These are phyloP conservation scores for Inga laurina DNA, from an alignment of 306 rosid genomes.

Conservation along the genomic window DNA sequence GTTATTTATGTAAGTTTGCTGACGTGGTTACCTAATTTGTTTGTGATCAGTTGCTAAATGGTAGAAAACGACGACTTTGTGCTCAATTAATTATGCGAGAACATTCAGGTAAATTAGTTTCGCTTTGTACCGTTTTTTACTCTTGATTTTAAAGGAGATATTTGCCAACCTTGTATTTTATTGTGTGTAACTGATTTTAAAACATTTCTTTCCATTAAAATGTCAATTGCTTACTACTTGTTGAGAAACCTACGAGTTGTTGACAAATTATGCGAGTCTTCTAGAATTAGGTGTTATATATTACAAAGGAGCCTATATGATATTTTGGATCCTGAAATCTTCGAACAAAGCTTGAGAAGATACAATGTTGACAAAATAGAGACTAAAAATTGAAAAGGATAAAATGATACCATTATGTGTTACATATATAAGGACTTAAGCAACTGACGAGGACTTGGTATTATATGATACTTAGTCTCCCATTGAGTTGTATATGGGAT, in stretches of 20 bases:
- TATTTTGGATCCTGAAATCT: background rate
- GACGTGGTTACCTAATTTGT: slow-evolving; percentile 11
- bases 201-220: background rate
- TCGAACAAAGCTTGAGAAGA: too few species aligned
- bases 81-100: slow-evolving; percentile 53
- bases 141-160: slow-evolving; percentile 15
- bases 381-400: too few species aligned
- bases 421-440: too few species aligned
- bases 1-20: slow-evolving; percentile 4
- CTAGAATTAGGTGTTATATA: background rate
- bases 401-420: too few species aligned
- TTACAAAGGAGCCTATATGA: background rate
- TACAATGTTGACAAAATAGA: too few species aligned
- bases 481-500: background rate
- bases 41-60: slow-evolving; percentile 52
- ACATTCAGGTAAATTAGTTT: slow-evolving; percentile 46
- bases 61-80: slow-evolving; percentile 40
- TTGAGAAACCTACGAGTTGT: background rate
- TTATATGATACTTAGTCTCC: too few species aligned
- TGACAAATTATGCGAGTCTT: background rate
- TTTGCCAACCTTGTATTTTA: background rate
- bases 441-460: too few species aligned
- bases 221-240: background rate
- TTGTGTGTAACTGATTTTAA: background rate
- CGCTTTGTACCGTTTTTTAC: background rate